Evolutionary conservation across 139 green algal species (phyloP), one percentile per base, ranked within the genome.

Genomic region (Chlamydomonas sphaeroides): DNA sequence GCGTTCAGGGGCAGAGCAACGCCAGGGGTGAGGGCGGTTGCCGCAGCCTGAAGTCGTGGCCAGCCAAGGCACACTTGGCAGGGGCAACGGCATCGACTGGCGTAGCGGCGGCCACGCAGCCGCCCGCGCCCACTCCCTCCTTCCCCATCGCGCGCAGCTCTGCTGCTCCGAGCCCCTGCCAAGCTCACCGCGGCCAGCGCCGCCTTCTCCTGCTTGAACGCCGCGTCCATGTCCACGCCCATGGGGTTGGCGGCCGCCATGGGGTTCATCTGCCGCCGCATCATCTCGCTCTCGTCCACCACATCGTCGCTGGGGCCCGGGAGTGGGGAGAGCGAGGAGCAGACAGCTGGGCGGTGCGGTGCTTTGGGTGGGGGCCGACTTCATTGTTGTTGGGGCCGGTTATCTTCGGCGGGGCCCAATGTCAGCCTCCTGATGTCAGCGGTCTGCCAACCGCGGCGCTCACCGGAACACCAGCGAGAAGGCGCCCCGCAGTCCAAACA

Each of bases 251-350:
- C 79, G 70, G 45, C 70, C 8, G 67, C 90, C 90, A 95, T 95
- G 61, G 85, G 87, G 76, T 92, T 92, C 91, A 96, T 93, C 78
- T 97, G 93, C 45, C 90, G 90, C 65, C 85, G 69, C 86, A 95
- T 94, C 89, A 96, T 91, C 83, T 95, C 88, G 1, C 89, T 93
- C 68, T 98, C 95, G 53, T 98, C 96, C 39, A 98, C 84, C 0
- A 90, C 94, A 28, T 94, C 90, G 45, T 98, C 95, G 71, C 87
- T 92, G 81, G 5, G 30, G 59, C 21, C 25, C 61, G 26, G 26
- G 28, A 1, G 18, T 21, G 17, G 30, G 33, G 33, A 48, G 49
- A 35, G 28, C 17, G 21, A 20, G 48, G 68, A 32, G 39, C 5
- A n/a, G n/a, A n/a, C n/a, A n/a, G n/a, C n/a, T n/a, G n/a, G n/a